Evolutionary conservation across 2,329 filamentous ascomycete species (phyloP).

Genomic region (Xylaria sp.): DNA sequence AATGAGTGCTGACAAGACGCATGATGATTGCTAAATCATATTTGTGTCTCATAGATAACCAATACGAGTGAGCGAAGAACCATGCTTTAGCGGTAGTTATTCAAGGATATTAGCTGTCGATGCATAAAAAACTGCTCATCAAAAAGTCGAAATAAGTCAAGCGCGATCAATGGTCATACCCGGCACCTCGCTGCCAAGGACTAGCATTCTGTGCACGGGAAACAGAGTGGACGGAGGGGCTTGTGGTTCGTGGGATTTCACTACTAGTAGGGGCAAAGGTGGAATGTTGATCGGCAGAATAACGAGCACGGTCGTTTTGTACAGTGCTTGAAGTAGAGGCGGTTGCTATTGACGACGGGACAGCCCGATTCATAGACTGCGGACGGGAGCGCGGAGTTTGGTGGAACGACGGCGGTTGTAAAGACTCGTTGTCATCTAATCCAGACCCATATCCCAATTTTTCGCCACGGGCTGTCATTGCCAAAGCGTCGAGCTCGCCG

Average conservation of each 20-base stretch:
- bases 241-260: constrained; percentile 44
- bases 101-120: constrained; percentile 14
- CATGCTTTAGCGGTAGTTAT: background rate
- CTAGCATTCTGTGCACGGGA: constrained; percentile 52
- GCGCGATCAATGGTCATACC: constrained; percentile 55
- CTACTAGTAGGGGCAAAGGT: constrained; percentile 43
- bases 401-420: constrained; percentile 68
- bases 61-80: constrained; percentile 10
- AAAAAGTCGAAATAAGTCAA: background rate
- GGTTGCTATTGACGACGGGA: constrained; percentile 30
- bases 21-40: background rate
- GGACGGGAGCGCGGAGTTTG: constrained; percentile 55
- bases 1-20: background rate
- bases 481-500: constrained; percentile 90
- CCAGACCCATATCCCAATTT: constrained; percentile 68
- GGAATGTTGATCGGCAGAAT: constrained; percentile 59
- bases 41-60: constrained; percentile 2
- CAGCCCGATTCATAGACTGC: constrained; percentile 31
- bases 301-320: constrained; percentile 53
- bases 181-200: constrained; percentile 66
- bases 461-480: constrained; percentile 88
- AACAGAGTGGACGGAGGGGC: constrained; percentile 48
- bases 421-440: constrained; percentile 74
- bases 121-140: background rate
- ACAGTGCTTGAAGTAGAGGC: constrained; percentile 40